Evolutionary conservation across 495 filamentous ascomycete genomes (phyloP), one percentile per base, ranked within the genome.

Genomic region (Apiosordaria backusii): DNA sequence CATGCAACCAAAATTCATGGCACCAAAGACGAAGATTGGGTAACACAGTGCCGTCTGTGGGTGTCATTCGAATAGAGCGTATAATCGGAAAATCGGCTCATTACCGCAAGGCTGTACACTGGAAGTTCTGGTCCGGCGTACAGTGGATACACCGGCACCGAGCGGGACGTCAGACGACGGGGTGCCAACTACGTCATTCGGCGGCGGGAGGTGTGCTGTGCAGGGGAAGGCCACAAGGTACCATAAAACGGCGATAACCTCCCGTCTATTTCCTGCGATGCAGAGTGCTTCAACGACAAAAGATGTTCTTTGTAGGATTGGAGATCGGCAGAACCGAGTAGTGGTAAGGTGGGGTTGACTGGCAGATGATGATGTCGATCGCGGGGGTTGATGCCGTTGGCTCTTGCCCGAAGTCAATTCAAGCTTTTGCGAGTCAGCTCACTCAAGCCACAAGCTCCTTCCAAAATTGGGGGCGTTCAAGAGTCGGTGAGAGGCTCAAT

Each of bases 301-400:
- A 45, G 35, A 45, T 45, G 18, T 21, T 55, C n/a, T 55, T 55
- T 55, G 52, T 15, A 23, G 52, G 52, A 55, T 55, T 55, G 6
- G 9, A 2, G 52, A 55, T 55, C 52, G 52, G 52, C 52, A 55
- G 35, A 7, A 45, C 16, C 16, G 35, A 45, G 35, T n/a, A 15
- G 35, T 45, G 35, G 35, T 35, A 4, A 35, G 35, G 35, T 45
- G 35, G 35, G 35, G 35, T 45, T 3, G 16, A 9, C 10, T 45
- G 35, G 35, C 52, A 55, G 52, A 55, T 55, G 52, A 55, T 23
- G 52, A 23, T 23, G 52, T 55, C 52, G 52, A 55, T 55, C 52
- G 52, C 10, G 35, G 35, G 35, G 10, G 35, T 2, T 13, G 35
- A 13, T 45, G 35, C 35, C 35, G 35, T 45, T 45, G 35, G 35